A percentile compares a stretch with the other conserved stretches of the same genome.
phyloP scores from a whole-genome alignment of 768 basidiomycete genomes.

The Naganishia vaughanmartiniae region DNA sequence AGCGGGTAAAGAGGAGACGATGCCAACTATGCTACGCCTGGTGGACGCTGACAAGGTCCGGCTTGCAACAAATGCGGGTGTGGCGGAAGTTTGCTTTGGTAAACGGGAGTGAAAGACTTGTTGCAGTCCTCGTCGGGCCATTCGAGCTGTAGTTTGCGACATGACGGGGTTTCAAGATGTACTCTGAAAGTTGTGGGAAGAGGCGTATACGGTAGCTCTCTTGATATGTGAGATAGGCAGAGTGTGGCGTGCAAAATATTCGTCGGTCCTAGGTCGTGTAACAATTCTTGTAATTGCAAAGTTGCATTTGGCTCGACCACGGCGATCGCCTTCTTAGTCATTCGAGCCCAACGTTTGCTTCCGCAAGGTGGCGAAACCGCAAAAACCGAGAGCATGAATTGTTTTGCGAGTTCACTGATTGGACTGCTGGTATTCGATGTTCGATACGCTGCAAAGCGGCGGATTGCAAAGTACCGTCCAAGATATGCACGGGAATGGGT shows the following conservation, averaged over 20 bases:
- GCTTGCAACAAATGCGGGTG: background rate
- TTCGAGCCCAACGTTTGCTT: background rate
- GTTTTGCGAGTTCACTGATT: background rate
- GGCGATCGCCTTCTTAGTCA: constrained; percentile 24
- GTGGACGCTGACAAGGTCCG: background rate
- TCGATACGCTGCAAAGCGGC: too few relatives aligned
- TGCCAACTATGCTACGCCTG: background rate
- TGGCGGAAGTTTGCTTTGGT: background rate
- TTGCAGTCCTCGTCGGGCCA: constrained; percentile 10
- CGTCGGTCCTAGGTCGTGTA: background rate
- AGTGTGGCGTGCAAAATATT: background rate
- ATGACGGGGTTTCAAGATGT: background rate
- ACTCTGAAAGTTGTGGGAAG: background rate
- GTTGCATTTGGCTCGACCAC: background rate
- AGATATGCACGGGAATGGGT: too few relatives aligned
- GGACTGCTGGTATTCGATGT: too few relatives aligned
- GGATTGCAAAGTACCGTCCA: too few relatives aligned
- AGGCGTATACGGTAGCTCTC: background rate
- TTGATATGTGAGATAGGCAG: background rate
- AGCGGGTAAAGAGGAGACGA: background rate
- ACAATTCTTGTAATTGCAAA: background rate
- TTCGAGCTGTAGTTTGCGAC: constrained; percentile 9
- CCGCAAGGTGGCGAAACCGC: constrained; percentile 15
- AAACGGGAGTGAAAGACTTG: background rate
- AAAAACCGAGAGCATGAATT: background rate